Base-by-base conservation (phyloP, 179 eudicot species). In the Actinidia polygama region DNA sequence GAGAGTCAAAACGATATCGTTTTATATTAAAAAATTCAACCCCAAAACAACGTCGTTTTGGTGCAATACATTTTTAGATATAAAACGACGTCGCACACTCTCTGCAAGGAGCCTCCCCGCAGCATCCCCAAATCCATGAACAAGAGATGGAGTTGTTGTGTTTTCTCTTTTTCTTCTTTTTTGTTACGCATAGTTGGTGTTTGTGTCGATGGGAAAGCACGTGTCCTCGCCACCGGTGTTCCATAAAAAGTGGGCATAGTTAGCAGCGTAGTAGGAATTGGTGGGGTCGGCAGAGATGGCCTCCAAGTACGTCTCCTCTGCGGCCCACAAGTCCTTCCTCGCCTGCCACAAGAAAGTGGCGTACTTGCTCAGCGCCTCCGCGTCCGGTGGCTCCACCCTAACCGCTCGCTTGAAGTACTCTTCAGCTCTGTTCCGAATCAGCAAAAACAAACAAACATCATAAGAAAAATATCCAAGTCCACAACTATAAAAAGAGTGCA, bases 181-280 rank as follows among this genome's bases (percentile, higher is more conserved):
- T 26, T 50, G 26, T 66, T 23, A 76, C 21, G 66, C 63, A 7
- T 44, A 53, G 9, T 21, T 18, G 55, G 44, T 21, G 15, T 55
- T 50, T 54, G 30, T 15, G 18, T 92, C 94, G 3, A 93, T 86
- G 23, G 99, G 99, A 66, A 78, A 96, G 81, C 99, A 96, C 1
- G 98, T 96, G 77, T 92, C 99, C 72, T 93, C 95, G 4, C 93
- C 98, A 7, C 98, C 98, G 0, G 98, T 96, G 83, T 54, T 92
- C 98, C 98, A 96, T 0, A 96, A 85, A 77, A 96, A 96, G 86
- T 91, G 86, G 7, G 99, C 99, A 50, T 96, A 96, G 75, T 87
- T 90, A 7, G 89, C 93, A 1, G 94, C 95, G 53, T 96, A 91
- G 82, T 79, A 90, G 0, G 95, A 79, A 89, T 95, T 96, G 59